phyloP scores from a whole-genome alignment of 805 yeast species.

The Candida namnaoensis region DNA sequence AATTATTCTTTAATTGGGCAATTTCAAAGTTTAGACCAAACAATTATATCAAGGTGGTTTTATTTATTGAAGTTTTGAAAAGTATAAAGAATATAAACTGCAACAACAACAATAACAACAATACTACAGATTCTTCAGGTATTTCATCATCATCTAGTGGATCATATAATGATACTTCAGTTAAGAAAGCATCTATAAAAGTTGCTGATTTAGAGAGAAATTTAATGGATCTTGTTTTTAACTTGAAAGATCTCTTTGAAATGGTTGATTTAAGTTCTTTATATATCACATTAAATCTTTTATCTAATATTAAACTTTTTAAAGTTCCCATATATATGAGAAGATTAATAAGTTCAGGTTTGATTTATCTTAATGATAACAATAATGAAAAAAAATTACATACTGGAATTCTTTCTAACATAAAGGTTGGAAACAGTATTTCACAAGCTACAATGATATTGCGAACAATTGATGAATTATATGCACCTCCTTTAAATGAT shows the following conservation, averaged over 20 bases:
- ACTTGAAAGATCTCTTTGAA: slow-evolving; percentile 24
- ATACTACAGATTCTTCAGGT: background rate
- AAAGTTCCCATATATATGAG: slow-evolving; percentile 57
- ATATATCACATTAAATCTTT: slow-evolving; percentile 35
- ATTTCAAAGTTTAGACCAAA: slow-evolving; percentile 20
- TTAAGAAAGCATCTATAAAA: too few species aligned
- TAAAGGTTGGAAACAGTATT: slow-evolving; percentile 41
- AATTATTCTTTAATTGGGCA: slow-evolving; percentile 30
- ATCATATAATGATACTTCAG: too few species aligned
- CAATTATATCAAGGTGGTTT: slow-evolving; percentile 3
- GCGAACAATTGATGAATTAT: slow-evolving; percentile 33
- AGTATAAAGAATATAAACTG: background rate
- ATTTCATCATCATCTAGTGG: background rate
- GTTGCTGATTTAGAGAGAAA: slow-evolving; percentile 2
- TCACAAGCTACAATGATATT: slow-evolving; percentile 49
- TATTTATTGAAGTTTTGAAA: slow-evolving; percentile 8
- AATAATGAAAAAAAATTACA: slow-evolving; percentile 44
- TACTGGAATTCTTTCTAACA: slow-evolving; percentile 44
- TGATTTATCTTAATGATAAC: slow-evolving; percentile 52
- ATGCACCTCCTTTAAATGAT: slow-evolving; percentile 1
- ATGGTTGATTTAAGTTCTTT: slow-evolving; percentile 25
- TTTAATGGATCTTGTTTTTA: slow-evolving; percentile 25
- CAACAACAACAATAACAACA: slow-evolving; percentile 6
- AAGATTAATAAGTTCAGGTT: slow-evolving; percentile 78
- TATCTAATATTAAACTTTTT: slow-evolving; percentile 32